Percentiles rank a stretch among this genome's conserved stretches.
Conservation (phyloP, 352 stramenopile genomes). For the Globisporangium cylindrosporum region DNA sequence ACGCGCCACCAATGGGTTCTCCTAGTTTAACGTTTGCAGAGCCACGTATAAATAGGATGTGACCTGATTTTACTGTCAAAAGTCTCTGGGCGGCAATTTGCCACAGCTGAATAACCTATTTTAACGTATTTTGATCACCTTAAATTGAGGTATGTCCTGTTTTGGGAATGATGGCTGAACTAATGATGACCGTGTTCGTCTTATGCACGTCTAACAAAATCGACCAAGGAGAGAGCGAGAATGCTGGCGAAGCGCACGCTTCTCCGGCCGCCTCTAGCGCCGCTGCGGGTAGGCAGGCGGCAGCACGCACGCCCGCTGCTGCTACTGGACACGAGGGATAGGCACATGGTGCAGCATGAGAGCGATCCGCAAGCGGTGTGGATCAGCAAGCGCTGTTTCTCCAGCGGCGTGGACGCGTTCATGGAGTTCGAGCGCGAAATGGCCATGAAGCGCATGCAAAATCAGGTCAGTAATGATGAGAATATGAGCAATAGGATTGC, state of each 20-base stretch:
- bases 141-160: neutral
- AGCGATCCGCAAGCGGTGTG: neutral
- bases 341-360: neutral
- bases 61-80: neutral
- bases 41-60: neutral
- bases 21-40: neutral
- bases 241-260: constrained; percentile 1
- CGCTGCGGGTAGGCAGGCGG: neutral
- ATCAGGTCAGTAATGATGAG: constrained; percentile 25
- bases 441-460: constrained; percentile 55
- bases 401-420: constrained; percentile 69
- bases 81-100: neutral
- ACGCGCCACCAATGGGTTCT: constrained; percentile 2
- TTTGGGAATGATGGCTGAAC: neutral
- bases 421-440: constrained; percentile 85
- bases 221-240: neutral
- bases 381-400: constrained; percentile 17
- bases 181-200: neutral
- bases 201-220: neutral
- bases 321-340: neutral
- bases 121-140: neutral
- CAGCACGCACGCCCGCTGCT: neutral
- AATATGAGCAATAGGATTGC: neutral
- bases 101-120: neutral
- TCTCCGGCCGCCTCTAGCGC: neutral